Percentiles rank a stretch among this genome's conserved stretches.
These are phyloP conservation scores for Citrus sp. DNA, from an alignment of 345 rosid genomes.

Conservation along the genomic window DNA sequence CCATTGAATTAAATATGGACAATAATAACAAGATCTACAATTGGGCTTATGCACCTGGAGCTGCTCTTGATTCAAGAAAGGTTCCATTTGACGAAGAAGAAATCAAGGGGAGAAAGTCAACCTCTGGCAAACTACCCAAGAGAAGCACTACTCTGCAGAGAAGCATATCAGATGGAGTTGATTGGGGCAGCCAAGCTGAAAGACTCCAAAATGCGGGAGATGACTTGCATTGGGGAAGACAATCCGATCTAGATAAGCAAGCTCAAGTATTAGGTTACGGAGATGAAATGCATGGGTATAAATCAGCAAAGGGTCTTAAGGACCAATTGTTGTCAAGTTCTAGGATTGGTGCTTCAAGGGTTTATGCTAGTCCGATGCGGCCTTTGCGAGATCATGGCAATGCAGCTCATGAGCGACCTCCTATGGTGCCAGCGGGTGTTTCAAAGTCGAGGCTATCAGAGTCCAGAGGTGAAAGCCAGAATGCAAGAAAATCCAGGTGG, in stretches of 20 bases:
- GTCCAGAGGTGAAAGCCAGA: constrained; percentile 43
- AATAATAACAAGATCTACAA: constrained; percentile 54
- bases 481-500: constrained; percentile 62
- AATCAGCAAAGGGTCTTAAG: constrained; percentile 56
- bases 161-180: constrained; percentile 84
- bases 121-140: constrained; percentile 48
- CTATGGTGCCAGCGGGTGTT: constrained; percentile 42
- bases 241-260: constrained; percentile 41
- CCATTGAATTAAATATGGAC: constrained; percentile 77
- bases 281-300: constrained; percentile 68
- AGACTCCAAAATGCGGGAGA: constrained; percentile 42
- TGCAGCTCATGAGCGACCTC: constrained; percentile 52
- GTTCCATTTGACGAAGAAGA: constrained; percentile 41
- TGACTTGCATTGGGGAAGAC: constrained; percentile 59
- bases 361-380: constrained; percentile 48
- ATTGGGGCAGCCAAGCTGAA: constrained; percentile 56
- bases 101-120: constrained; percentile 58
- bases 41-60: constrained; percentile 47
- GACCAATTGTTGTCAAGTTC: constrained; percentile 56
- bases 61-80: constrained; percentile 33
- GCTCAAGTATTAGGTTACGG: constrained; percentile 37
- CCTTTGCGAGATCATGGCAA: constrained; percentile 28
- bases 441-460: constrained; percentile 64
- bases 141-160: constrained; percentile 65
- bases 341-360: constrained; percentile 44